Base-by-base conservation (phyloP, 306 rosid species). In the Biancaea sappan region DNA sequence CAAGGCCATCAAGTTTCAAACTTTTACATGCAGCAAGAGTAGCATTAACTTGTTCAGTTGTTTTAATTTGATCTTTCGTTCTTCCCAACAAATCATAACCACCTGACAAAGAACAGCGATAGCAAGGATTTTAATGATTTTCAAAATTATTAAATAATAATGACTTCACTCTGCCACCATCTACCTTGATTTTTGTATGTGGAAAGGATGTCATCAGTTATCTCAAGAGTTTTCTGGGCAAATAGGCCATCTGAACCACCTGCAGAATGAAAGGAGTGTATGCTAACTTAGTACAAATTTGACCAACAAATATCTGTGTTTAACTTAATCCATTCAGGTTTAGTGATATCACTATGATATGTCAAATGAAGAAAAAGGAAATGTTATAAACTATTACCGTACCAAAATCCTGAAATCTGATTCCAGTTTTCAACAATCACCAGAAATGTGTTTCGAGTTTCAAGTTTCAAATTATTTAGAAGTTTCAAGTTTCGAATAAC, bases 71-170 rank as follows among this genome's bases (percentile, higher is more conserved):
- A 86, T 94, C 99, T 57, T 92, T 88, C 4, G 99, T 94, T 66
- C 99, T 78, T 21, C 99, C 99, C 85, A 94, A 86, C 89, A 94
- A 81, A 86, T 94, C 99, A 87, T 92, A 94, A 80, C 99, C 99
- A 80, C 99, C 98, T 94, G 74, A 56, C 4, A 69, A 51, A 79
- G 63, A 78, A 82, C 40, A 73, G 4, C 25, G 74, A 79, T 56
- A 44, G 74, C 38, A 73, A 66, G 40, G 0, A 3, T 57, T 63
- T 63, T 67, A 59, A 53, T 38, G 51, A 66, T 35, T 35, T 60
- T 50, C 24, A 0, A 5, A 1, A 6, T 38, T 56, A 74, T 16
- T 38, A 63, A 22, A 53, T 43, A 22, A 31, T 19, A 52, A 41
- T 34, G 51, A 46, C 71, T 37, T 73, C 43, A 57, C 68, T 28